Evolutionary conservation across 2,329 filamentous ascomycete genomes (phyloP), one percentile per base, ranked within the genome.

Genomic region (Colletotrichum spinosum): DNA sequence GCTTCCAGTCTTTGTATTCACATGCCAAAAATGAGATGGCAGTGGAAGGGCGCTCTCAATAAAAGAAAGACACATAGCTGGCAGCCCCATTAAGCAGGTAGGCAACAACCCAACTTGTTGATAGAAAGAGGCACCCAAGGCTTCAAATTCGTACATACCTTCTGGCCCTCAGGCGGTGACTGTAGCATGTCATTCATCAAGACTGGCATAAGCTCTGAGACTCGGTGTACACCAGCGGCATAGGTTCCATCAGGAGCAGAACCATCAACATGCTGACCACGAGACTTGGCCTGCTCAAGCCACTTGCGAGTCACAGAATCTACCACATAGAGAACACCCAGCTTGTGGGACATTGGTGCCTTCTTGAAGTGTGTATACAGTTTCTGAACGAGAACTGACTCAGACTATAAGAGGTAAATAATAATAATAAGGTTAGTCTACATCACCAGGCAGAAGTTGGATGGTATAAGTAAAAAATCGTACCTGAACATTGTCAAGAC

Each of bases 301-400:
- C 96, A 99, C 84, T 97, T 95, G 81, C 96, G 93, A 79, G 94
- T 95, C 88, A 99, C 94, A 85, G 95, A 97, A 87, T 99, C 96
- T 94, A 99, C 93, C 83, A 98, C 94, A 90, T 99, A 99, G 83
- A 99, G 90, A 76, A 97, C 94, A 82, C 96, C 96, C 80, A 99
- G 88, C 83, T 99, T 99, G 88, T 99, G 95, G 78, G 94, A 97
- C 77, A 89, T 89, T 67, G 93, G 93, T 71, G 94, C 91, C 81
- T 96, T 97, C 81, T 97, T 97, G 86, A 98, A 97, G 76, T 97
- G 94, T 70, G 94, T 97, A 82, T 92, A 97, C 75, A 99, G 91
- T 79, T 97, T 97, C 79, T 97, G 94, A 73, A 98, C 93, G 75
- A 99, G 89, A 73, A 94, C 90, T 59, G 93, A 96, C 83, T 98